Evolutionary conservation across 1,139 yeast species (phyloP).

Genomic region (Waltiozyma sp.): DNA sequence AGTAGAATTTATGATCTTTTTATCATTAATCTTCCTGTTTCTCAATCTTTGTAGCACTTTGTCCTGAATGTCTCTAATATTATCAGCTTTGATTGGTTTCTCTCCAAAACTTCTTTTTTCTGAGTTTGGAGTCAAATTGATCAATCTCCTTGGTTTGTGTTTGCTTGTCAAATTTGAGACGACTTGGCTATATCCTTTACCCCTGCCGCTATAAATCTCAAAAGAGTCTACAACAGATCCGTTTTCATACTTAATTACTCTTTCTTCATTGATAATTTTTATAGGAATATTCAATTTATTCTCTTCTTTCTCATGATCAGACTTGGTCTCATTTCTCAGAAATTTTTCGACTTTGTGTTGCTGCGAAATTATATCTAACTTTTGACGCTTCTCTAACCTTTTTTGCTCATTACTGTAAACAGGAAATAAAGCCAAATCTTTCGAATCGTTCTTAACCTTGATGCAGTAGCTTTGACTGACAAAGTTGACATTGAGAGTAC

Average conservation of each 20-base stretch:
- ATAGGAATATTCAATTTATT: not conserved
- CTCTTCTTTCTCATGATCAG: not conserved
- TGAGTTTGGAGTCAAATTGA: not conserved
- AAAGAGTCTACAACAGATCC: not conserved
- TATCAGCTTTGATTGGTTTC: slow-evolving; percentile 2
- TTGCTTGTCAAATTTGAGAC: not conserved
- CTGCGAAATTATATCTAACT: too few species aligned
- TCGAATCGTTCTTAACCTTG: slow-evolving; percentile 22
- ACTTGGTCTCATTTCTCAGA: not conserved
- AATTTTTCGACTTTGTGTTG: too few species aligned
- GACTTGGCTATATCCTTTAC: slow-evolving; percentile 20
- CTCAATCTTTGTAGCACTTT: slow-evolving; percentile 9
- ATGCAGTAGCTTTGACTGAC: slow-evolving; percentile 28
- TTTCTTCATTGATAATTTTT: not conserved
- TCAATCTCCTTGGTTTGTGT: not conserved
- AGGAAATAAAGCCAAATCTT: slow-evolving; percentile 25
- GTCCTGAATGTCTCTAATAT: slow-evolving; percentile 8
- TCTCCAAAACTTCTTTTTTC: slow-evolving; percentile 1
- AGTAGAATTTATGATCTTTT: slow-evolving; percentile 2
- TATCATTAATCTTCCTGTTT: slow-evolving; percentile 2
- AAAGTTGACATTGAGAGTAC: slow-evolving; percentile 24
- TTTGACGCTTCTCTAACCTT: not conserved
- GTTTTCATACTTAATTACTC: not conserved
- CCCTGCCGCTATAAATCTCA: slow-evolving; percentile 19
- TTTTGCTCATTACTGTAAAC: slow-evolving; percentile 16